Evolutionary conservation across 2,329 filamentous ascomycete genomes (phyloP), one percentile per base, ranked within the genome.

Genomic region (Ophiostoma triangulosporum): DNA sequence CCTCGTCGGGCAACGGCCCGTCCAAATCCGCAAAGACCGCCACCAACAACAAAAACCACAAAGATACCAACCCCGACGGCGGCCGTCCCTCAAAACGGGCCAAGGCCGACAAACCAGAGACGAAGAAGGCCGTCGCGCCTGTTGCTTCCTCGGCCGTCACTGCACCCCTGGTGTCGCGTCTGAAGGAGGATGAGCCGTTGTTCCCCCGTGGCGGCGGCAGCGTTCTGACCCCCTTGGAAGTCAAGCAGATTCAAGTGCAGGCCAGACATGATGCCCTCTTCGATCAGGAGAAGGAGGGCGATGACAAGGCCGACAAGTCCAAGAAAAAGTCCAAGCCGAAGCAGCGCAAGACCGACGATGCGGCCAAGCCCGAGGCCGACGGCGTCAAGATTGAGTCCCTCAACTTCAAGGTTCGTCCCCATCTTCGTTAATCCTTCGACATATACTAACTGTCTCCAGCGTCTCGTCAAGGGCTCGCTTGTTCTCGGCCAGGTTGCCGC

Each of bases 191-290:
- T 60, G 93, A 96, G 65, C 83, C 83, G 32, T 76, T 91, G 45
- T 98, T 98, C 63, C 91, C 93, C 60, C 81, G 93, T 75, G 93
- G 93, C 54, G 94, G 93, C 43, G 91, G 82, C 52, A 94, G 88
- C 64, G 76, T 95, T 51, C 72, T 98, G 65, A 96, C 93, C 2
- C 90, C 93, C 20, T 73, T 98, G 51, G 93, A 98, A 67, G 86
- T 94, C 65, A 96, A 95, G 71, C 88, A 97, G 69, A 97, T 98
- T 58, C 85, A 93, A 63, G 84, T 94, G 55, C 86, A 97, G 68
- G 93, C 93, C 46, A 93, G 86, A 64, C 83, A 85, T 62, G 93
- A 98, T 73, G 93, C 90, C 38, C 73, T 94, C 36, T 93, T 91
- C 65, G 93, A 97, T 68, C 84, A 94, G 62, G 77, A 84, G 60